Percentiles rank a stretch among this genome's conserved stretches.
phyloP scores from a whole-genome alignment of 2,329 filamentous ascomycete species.

The Phialophora verrucosa region DNA sequence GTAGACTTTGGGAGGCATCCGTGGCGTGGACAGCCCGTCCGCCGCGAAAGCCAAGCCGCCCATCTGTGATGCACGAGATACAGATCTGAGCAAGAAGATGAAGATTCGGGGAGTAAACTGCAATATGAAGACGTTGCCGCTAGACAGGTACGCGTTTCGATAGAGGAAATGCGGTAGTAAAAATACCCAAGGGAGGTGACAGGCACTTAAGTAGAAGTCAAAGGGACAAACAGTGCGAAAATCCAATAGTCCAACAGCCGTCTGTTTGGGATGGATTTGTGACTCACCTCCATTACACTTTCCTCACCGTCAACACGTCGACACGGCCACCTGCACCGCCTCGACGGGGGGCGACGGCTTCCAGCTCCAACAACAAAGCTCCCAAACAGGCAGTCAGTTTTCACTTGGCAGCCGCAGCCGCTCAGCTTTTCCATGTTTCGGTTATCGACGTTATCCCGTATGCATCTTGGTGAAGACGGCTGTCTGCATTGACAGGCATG shows the following conservation, averaged over 20 bases:
- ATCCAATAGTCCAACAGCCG: not conserved
- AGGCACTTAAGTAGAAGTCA: not conserved
- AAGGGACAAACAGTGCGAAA: not conserved
- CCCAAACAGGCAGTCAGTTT: not conserved
- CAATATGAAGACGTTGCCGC: not conserved
- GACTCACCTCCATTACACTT: not conserved
- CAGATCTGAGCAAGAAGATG: not conserved
- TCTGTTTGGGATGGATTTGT: not conserved
- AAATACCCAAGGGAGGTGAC: not conserved
- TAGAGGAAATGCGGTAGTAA: not conserved
- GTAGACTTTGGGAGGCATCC: conserved; percentile 69
- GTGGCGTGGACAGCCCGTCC: conserved; percentile 64
- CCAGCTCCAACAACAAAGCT: not conserved
- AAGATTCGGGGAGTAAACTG: not conserved
- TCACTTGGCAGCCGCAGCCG: not conserved
- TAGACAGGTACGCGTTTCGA: not conserved
- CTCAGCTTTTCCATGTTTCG: not conserved
- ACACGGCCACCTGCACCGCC: conserved; percentile 1
- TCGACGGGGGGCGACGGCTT: not conserved
- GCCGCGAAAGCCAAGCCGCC: conserved; percentile 67
- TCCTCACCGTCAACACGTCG: not conserved
- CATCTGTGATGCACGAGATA: conserved; percentile 22
- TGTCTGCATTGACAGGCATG: not conserved
- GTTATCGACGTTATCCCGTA: not conserved
- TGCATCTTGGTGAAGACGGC: not conserved